Evolutionary conservation across 352 stramenopile species (phyloP).

Genomic region (Thalassiosira hispida): DNA sequence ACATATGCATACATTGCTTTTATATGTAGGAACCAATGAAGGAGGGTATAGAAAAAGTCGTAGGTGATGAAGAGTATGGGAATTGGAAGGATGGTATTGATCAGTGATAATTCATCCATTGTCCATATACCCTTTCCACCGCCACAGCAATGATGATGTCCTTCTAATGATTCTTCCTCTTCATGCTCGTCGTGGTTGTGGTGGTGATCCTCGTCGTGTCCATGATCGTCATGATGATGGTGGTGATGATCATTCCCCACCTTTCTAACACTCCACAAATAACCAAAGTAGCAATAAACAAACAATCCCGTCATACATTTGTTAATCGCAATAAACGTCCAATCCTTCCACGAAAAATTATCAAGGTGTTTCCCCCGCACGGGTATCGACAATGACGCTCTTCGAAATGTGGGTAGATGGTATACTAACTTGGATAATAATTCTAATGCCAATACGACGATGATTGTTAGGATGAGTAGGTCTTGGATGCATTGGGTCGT

Average conservation of each 20-base stretch:
- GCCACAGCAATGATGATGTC: constrained; percentile 45
- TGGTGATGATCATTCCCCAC: constrained; percentile 7
- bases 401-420: constrained; percentile 27
- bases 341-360: constrained; percentile 77
- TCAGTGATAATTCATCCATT: constrained; percentile 54
- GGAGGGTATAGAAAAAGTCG: constrained; percentile 89
- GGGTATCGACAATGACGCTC: constrained; percentile 69
- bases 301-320: constrained; percentile 85
- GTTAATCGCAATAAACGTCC: constrained; percentile 84
- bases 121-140: constrained; percentile 75
- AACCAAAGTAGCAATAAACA: constrained; percentile 81
- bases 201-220: constrained; percentile 11
- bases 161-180: constrained; percentile 13
- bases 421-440: constrained; percentile 40
- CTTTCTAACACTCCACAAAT: constrained; percentile 54
- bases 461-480: constrained; percentile 33
- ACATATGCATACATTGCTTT: constrained; percentile 86
- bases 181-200: constrained; percentile 16
- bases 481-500: constrained; percentile 26
- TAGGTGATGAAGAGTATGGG: constrained; percentile 86
- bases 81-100: constrained; percentile 78
- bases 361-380: constrained; percentile 87
- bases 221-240: constrained; percentile 15
- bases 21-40: constrained; percentile 87
- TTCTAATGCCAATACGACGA: constrained; percentile 39